Conservation (phyloP, 2,329 filamentous ascomycete species). For the Myrmaecium sp. region DNA sequence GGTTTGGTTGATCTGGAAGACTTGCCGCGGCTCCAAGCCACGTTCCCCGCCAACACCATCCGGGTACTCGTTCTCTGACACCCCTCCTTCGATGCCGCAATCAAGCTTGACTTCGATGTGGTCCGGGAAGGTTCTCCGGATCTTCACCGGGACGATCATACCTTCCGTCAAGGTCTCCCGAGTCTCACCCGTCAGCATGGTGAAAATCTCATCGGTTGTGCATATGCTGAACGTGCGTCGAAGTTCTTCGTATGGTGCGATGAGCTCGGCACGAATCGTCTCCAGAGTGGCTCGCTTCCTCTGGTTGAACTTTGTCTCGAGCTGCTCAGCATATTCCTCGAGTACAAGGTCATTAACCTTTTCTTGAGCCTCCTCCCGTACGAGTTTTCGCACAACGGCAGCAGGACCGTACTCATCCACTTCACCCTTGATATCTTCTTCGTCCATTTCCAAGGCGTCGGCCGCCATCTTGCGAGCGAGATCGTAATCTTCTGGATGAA, state of each 20-base stretch:
- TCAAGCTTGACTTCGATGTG: conserved; percentile 89
- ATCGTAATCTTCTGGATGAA: conserved; percentile 97
- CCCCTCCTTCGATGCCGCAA: conserved; percentile 80
- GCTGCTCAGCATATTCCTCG: conserved; percentile 91
- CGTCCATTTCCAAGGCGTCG: conserved; percentile 87
- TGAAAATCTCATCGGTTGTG: conserved; percentile 67
- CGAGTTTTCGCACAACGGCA: conserved; percentile 85
- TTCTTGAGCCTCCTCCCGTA: conserved; percentile 84
- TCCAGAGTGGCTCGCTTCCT: conserved; percentile 91
- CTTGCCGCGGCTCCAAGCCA: conserved; percentile 34
- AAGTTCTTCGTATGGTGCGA: conserved; percentile 86
- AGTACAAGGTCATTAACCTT: conserved; percentile 91
- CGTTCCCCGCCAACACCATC: conserved; percentile 48
- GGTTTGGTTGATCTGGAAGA: conserved; percentile 67
- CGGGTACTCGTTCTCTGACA: conserved; percentile 69
- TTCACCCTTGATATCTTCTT: conserved; percentile 94
- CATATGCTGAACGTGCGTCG: conserved; percentile 61
- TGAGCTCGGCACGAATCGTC: conserved; percentile 84
- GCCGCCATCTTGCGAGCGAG: conserved; percentile 96
- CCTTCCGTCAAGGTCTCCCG: conserved; percentile 64
- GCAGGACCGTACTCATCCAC: conserved; percentile 77
- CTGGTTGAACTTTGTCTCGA: conserved; percentile 84
- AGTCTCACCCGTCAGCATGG: conserved; percentile 92
- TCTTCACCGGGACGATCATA: conserved; percentile 83
- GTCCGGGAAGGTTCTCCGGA: conserved; percentile 77